Percentiles rank a stretch among this genome's conserved stretches.
These are phyloP conservation scores for Septoria petroselini DNA, from an alignment of 2,329 filamentous ascomycete species.

Conservation along the genomic window DNA sequence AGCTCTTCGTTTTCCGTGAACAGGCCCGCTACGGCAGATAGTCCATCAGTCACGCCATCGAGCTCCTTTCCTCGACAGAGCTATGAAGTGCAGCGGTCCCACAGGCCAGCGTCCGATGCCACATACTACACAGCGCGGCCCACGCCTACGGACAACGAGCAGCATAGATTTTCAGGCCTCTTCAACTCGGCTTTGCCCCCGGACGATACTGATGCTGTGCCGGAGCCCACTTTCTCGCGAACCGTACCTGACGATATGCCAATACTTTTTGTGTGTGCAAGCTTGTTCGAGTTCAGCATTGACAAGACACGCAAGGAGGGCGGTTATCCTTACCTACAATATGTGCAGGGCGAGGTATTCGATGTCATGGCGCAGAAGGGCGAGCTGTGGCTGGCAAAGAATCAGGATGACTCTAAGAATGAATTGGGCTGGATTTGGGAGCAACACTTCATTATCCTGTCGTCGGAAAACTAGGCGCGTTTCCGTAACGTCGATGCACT, in stretches of 20 bases:
- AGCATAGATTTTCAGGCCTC: slow-evolving; percentile 32
- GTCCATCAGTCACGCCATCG: slow-evolving; percentile 21
- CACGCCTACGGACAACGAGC: slow-evolving; percentile 24
- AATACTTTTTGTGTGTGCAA: slow-evolving; percentile 87
- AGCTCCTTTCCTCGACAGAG: slow-evolving; percentile 29
- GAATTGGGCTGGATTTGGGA: slow-evolving; percentile 98
- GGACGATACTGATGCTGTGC: slow-evolving; percentile 19
- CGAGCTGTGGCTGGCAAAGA: slow-evolving; percentile 94
- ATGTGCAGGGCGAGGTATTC: slow-evolving; percentile 79
- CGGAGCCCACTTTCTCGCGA: slow-evolving; percentile 15
- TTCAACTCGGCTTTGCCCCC: slow-evolving; percentile 38
- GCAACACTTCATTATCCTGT: slow-evolving; percentile 70
- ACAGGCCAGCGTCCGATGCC: slow-evolving; percentile 33
- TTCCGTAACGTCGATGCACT: background rate
- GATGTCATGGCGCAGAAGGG: slow-evolving; percentile 88
- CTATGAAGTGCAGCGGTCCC: slow-evolving; percentile 25
- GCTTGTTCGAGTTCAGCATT: slow-evolving; percentile 96
- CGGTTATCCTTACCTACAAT: slow-evolving; percentile 93
- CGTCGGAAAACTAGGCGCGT: slow-evolving; percentile 18
- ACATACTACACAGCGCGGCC: slow-evolving; percentile 35
- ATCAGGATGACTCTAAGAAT: slow-evolving; percentile 81
- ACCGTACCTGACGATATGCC: slow-evolving; percentile 26
- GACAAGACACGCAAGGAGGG: slow-evolving; percentile 86
- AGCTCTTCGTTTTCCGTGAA: slow-evolving; percentile 42
- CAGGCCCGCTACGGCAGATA: slow-evolving; percentile 38